Percentiles rank a stretch among this genome's conserved stretches.
phyloP scores from a whole-genome alignment of 176 grass and related monocot genomes.

The Avena eriantha region DNA sequence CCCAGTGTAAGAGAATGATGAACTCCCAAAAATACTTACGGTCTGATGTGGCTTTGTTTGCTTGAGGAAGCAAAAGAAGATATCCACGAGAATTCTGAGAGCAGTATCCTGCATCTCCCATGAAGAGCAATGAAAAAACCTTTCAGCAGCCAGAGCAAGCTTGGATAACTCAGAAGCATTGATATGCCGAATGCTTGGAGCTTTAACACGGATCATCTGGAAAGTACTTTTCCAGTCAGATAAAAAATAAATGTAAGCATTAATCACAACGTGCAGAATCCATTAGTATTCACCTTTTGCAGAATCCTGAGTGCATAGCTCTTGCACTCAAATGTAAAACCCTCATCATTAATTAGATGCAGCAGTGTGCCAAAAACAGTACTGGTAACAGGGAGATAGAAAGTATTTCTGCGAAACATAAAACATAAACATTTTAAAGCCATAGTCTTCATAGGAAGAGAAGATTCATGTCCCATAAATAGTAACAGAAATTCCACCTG shows the following conservation, averaged over 20 bases:
- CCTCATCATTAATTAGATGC: constrained; percentile 46
- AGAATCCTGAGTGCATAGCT: constrained; percentile 56
- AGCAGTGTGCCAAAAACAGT: constrained; percentile 54
- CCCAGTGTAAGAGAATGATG: constrained; percentile 17
- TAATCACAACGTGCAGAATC: constrained; percentile 28
- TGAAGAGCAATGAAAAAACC: constrained; percentile 49
- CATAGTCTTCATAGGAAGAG: constrained; percentile 50
- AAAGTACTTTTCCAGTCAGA: constrained; percentile 37
- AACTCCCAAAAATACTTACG: constrained; percentile 1
- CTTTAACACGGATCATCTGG: constrained; percentile 57
- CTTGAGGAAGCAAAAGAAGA: constrained; percentile 58
- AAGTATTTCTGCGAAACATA: constrained; percentile 48
- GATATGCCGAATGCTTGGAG: constrained; percentile 30
- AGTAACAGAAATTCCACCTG: constrained; percentile 68
- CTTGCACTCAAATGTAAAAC: constrained; percentile 53
- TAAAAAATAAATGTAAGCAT: constrained; percentile 5
- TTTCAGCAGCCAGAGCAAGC: constrained; percentile 48
- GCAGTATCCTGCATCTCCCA: constrained; percentile 45
- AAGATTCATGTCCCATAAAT: constrained; percentile 56
- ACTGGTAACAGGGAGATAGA: constrained; percentile 47
- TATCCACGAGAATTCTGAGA: constrained; percentile 56
- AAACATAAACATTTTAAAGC: constrained; percentile 64
- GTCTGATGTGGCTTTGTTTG: constrained; percentile 23
- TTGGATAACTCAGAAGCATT: constrained; percentile 52
- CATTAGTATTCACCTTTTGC: constrained; percentile 49